Conservation (phyloP, 371 early-diverging fungal species). For the Choanephora cucurbitarum region DNA sequence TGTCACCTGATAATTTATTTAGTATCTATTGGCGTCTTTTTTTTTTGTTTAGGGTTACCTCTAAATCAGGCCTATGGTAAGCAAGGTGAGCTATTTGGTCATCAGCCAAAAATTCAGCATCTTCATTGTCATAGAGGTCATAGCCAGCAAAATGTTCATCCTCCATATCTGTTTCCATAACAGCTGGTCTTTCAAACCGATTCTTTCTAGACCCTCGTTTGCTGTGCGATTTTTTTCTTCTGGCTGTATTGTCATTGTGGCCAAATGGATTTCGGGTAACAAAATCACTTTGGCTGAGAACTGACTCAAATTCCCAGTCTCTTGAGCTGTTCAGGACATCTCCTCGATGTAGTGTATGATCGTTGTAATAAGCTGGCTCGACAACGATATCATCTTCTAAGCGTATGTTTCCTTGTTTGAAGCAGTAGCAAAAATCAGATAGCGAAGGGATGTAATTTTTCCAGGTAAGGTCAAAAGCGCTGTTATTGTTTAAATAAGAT, state of each 20-base stretch:
- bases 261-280: conserved; percentile 49
- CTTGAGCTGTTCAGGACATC: conserved; percentile 31
- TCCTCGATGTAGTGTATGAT: conserved; percentile 28
- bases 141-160: conserved; percentile 27
- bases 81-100: conserved; percentile 42
- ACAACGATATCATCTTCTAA: conserved; percentile 34
- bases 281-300: conserved; percentile 23
- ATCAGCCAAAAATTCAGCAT: conserved; percentile 48
- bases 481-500: conserved; percentile 15
- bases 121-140: conserved; percentile 24
- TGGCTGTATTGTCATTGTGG: conserved; percentile 15
- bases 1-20: conserved; percentile 19
- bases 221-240: conserved; percentile 14
- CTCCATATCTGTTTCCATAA: conserved; percentile 26
- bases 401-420: conserved; percentile 27
- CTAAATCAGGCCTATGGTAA: conserved; percentile 22
- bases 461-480: conserved; percentile 54
- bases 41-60: conserved; percentile 12
- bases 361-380: conserved; percentile 37
- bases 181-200: conserved; percentile 13
- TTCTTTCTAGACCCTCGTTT: conserved; percentile 12
- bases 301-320: conserved; percentile 38
- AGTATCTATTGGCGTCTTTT: background rate
- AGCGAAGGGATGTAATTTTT: conserved; percentile 44
- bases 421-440: conserved; percentile 31